Conservation (phyloP, 1,139 yeast genomes). For the Sugiyamaella paludigena region DNA sequence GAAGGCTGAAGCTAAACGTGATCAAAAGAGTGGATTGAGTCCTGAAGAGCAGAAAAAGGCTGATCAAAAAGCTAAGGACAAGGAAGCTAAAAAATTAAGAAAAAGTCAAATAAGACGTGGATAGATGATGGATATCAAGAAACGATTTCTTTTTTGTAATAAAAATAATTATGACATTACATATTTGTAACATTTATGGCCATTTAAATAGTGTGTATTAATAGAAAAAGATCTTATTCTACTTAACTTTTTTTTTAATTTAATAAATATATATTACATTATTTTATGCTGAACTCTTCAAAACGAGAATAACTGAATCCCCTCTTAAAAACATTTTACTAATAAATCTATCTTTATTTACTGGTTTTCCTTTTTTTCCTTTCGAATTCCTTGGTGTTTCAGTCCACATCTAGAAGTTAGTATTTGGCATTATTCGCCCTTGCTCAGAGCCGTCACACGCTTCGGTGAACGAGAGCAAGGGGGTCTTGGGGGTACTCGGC, state of each 20-base stretch:
- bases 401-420: conserved; percentile 58
- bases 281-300: conserved; percentile 36
- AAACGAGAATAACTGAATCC: conserved; percentile 84
- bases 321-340: conserved; percentile 92
- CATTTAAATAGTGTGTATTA: background rate
- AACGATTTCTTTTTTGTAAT: background rate
- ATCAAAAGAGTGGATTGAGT: conserved; percentile 53
- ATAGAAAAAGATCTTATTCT: background rate
- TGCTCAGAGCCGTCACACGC: background rate
- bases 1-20: conserved; percentile 67
- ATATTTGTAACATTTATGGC: background rate
- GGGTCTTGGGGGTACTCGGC: too few relatives aligned
- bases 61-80: conserved; percentile 67
- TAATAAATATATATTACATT: conserved; percentile 8
- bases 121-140: background rate
- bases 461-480: too few relatives aligned
- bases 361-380: conserved; percentile 68
- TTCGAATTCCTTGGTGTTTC: conserved; percentile 62
- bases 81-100: conserved; percentile 51
- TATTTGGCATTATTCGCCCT: background rate
- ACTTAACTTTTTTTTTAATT: too few relatives aligned
- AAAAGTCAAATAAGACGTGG: conserved; percentile 41
- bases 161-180: background rate
- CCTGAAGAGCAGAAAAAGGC: conserved; percentile 63
- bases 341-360: conserved; percentile 79